phyloP scores from a whole-genome alignment of 1,139 yeast species.

The Lizanozyma gosingica region DNA sequence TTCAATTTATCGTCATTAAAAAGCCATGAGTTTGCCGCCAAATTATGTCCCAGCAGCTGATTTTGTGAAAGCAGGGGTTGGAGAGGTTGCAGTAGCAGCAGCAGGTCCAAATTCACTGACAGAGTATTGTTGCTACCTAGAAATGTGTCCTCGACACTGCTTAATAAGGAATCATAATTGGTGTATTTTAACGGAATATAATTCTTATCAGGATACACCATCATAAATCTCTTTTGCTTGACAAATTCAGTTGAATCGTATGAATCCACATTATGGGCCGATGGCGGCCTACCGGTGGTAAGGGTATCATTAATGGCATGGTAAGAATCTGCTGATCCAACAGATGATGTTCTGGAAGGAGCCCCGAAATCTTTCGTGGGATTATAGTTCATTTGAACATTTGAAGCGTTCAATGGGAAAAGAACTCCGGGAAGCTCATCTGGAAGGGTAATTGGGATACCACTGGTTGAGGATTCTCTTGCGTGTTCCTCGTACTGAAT shows the following conservation, averaged over 20 bases:
- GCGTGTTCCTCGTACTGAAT: conserved; percentile 3
- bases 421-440: conserved; percentile 18
- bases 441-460: conserved; percentile 15
- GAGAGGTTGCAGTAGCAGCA: conserved; percentile 1
- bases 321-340: background rate
- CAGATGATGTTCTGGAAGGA: background rate
- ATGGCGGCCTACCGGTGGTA: background rate
- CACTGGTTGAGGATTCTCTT: conserved; percentile 10
- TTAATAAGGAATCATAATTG: conserved; percentile 4
- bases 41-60: conserved; percentile 8
- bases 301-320: background rate
- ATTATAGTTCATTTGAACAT: conserved; percentile 3
- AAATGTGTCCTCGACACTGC: conserved; percentile 1
- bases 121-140: background rate
- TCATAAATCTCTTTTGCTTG: conserved; percentile 15
- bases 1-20: background rate
- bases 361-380: background rate
- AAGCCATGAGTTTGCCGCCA: background rate
- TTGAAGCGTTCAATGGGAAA: conserved; percentile 17
- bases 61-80: conserved; percentile 9
- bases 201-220: conserved; percentile 18
- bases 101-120: background rate
- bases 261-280: background rate
- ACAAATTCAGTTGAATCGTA: background rate
- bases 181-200: conserved; percentile 15